Base-by-base conservation (phyloP, 73 alveolate genomes). In the Loxodes magnus region DNA sequence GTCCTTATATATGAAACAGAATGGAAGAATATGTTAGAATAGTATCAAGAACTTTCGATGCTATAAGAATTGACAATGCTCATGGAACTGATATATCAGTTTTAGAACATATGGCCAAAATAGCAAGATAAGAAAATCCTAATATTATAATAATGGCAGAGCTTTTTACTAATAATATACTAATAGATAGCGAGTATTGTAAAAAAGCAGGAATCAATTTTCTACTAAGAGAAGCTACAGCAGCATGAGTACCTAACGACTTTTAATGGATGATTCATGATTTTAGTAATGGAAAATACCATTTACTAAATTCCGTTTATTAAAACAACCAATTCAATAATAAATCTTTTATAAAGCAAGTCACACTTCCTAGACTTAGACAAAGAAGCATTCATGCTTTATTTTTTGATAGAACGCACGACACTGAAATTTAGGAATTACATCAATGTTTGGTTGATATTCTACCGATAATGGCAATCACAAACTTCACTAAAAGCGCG, bases 401-500 rank as follows among this genome's bases (percentile, higher is more conserved):
- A 12, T 22, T 46, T 48, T 57, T 22, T 57, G 72, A 57, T 46
- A 9, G 60, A 14, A 50, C 70, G 9, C 56, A 34, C 21, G 72
- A 57, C 24, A 57, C 39, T 19, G 39, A 35, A 46, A 57, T 44
- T 19, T 50, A 41, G 21, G 35, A 25, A 26, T 26, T 44, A 57
- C 23, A 48, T 25, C 58, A 65, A 49, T 79, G 72, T 30, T 74
- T 72, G n/a, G 60, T 72, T 21, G 59, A 46, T 2, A 41, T 41
- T 5, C 27, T 46, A 2, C 64, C 60, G 20, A 57, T 25, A 20
- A 50, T 42, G n/a, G 60, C 64, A 30, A 25, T 35, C 14, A 35
- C 48, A n/a, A 50, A 30, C 24, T 12, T 57, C 29, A n/a, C 25
- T 14, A 57, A 46, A 12, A 44, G 72, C 28, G 28, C 70, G 2